Percentiles rank a stretch among this genome's conserved stretches.
These are phyloP conservation scores for Metarhizium robertsii DNA, from an alignment of 2,329 filamentous ascomycete genomes.

Conservation along the genomic window DNA sequence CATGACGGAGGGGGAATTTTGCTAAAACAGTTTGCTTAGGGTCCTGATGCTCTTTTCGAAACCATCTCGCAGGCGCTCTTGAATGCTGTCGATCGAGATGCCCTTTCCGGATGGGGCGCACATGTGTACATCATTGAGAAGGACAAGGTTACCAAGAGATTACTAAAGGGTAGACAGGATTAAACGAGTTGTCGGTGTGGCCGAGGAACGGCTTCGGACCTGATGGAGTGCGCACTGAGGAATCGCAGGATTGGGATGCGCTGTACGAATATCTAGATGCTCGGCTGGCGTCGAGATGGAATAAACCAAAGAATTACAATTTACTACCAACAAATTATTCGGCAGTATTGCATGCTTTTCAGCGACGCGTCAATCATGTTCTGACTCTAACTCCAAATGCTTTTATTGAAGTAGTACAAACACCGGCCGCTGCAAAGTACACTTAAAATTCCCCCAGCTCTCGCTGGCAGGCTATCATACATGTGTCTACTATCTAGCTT, in stretches of 20 bases:
- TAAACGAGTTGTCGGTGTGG: constrained; percentile 30
- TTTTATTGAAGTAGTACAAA: neutral
- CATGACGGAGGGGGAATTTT: neutral
- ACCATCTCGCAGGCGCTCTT: constrained; percentile 93
- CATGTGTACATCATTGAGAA: constrained; percentile 99
- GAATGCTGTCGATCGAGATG: constrained; percentile 94
- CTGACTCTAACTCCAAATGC: neutral
- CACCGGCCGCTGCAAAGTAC: neutral
- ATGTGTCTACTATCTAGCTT: constrained; percentile 21
- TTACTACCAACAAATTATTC: neutral
- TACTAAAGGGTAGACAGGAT: constrained; percentile 96
- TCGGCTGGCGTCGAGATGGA: constrained; percentile 5
- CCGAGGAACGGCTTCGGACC: constrained; percentile 8
- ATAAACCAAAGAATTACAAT: neutral
- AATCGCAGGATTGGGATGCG: neutral
- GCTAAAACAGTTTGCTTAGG: constrained; percentile 36
- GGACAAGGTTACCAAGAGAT: constrained; percentile 97
- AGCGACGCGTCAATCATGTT: neutral
- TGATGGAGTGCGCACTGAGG: constrained; percentile 6
- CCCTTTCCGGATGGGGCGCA: constrained; percentile 93
- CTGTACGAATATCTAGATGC: constrained; percentile 12
- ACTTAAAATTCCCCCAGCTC: neutral
- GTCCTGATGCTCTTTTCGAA: constrained; percentile 92
- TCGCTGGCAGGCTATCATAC: constrained; percentile 15
- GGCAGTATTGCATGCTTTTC: neutral